Evolutionary conservation across 2,329 filamentous ascomycete species (phyloP).

Genomic region (Beauveria sp.): DNA sequence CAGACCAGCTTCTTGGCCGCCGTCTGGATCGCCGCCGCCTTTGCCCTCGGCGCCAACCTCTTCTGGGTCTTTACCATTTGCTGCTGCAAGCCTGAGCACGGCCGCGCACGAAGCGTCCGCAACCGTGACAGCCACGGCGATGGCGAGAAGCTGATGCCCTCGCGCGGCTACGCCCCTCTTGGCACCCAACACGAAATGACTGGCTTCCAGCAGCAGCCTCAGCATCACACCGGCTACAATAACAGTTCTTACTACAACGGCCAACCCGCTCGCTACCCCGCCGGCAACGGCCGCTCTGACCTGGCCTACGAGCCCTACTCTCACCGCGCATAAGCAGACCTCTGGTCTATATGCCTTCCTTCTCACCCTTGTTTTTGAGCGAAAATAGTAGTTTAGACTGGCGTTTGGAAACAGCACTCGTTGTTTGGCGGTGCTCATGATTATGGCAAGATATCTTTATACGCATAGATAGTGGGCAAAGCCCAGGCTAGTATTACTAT

Average conservation of each 20-base stretch:
- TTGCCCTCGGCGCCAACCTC: constrained; percentile 65
- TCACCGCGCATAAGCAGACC: constrained; percentile 39
- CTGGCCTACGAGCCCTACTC: constrained; percentile 59
- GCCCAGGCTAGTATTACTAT: background rate
- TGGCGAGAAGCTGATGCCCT: constrained; percentile 45
- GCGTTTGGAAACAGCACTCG: constrained; percentile 6
- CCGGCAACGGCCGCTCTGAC: constrained; percentile 37
- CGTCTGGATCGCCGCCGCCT: constrained; percentile 74
- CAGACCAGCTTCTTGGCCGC: constrained; percentile 63
- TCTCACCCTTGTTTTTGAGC: background rate
- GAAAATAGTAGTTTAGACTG: constrained; percentile 1
- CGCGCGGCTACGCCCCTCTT: constrained; percentile 30
- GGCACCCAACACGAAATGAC: constrained; percentile 28
- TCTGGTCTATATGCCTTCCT: background rate
- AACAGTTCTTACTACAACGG: constrained; percentile 14
- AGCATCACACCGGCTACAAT: constrained; percentile 17
- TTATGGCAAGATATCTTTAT: constrained; percentile 9
- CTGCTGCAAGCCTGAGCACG: constrained; percentile 63
- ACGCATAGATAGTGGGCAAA: constrained; percentile 5
- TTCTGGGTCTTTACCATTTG: constrained; percentile 92
- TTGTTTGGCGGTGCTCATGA: constrained; percentile 5
- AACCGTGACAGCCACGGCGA: constrained; percentile 27
- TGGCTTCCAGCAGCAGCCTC: constrained; percentile 28
- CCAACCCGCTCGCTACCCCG: constrained; percentile 30
- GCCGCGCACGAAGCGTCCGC: constrained; percentile 24